A percentile compares a stretch with the other conserved stretches of the same genome.
phyloP scores from a whole-genome alignment of 306 rosid genomes.

The Malus asiatica region DNA sequence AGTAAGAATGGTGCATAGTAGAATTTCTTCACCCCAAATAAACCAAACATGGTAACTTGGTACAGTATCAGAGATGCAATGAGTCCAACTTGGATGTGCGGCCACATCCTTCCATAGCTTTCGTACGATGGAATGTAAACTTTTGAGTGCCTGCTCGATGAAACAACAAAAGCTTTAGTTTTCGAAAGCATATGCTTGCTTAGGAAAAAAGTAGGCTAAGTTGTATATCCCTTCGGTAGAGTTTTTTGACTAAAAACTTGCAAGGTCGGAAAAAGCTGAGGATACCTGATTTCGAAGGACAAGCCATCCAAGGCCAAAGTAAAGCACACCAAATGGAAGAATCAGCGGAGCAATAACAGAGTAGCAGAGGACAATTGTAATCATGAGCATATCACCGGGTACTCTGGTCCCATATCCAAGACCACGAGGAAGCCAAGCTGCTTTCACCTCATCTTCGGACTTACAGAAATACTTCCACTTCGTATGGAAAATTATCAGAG shows the following conservation, averaged over 20 bases:
- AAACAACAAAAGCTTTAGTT: not conserved
- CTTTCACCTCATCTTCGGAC: slow-evolving; percentile 76
- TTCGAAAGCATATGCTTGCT: not conserved
- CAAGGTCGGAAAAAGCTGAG: not conserved
- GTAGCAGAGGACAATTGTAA: slow-evolving; percentile 76
- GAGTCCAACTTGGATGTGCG: slow-evolving; percentile 58
- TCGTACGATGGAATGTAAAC: slow-evolving; percentile 83
- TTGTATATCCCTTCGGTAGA: not conserved
- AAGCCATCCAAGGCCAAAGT: slow-evolving; percentile 89
- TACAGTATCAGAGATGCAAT: slow-evolving; percentile 63
- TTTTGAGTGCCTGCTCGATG: slow-evolving; percentile 65
- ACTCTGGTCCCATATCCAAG: slow-evolving; percentile 72
- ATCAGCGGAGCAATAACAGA: slow-evolving; percentile 79
- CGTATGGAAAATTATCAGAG: slow-evolving; percentile 79
- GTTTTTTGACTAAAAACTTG: not conserved
- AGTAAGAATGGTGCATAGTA: slow-evolving; percentile 35
- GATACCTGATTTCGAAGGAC: slow-evolving; percentile 84
- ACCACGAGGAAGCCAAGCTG: slow-evolving; percentile 76
- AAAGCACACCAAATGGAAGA: slow-evolving; percentile 72
- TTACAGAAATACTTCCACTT: slow-evolving; percentile 81
- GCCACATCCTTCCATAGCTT: slow-evolving; percentile 93
- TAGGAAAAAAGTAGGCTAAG: too few relatives aligned
- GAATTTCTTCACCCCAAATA: slow-evolving; percentile 54
- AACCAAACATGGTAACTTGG: slow-evolving; percentile 86
- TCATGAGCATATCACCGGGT: slow-evolving; percentile 70